Evolutionary conservation across 345 rosid genomes (phyloP), one percentile per base, ranked within the genome.

Genomic region (Sisymbrium irio): DNA sequence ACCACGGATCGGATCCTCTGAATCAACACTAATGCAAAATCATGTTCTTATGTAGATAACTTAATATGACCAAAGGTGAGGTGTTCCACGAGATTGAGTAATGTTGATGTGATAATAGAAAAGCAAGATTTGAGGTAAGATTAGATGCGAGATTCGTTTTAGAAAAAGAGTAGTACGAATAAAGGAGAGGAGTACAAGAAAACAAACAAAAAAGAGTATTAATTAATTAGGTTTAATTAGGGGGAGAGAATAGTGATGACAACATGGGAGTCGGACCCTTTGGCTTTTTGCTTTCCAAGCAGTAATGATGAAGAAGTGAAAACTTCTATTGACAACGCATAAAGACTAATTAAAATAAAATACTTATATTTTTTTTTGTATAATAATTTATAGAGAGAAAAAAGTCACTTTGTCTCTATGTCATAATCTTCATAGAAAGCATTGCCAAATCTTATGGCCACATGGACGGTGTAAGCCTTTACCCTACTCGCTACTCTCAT

Each of bases 391-490:
- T 56, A 65, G 20, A 77, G 60, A 39, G 72, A 71, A 77, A 59
- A 62, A 71, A 71, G 76, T 71, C 76, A 70, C 76, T 77, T 77
- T 77, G 80, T 77, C 80, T 77, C 80, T 64, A 77, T 77, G 76
- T 70, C 80, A 22, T 77, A 77, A 71, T 77, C 80, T 77, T 71
- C 76, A 56, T 77, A 64, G 72, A 77, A 77, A 77, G 80, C 47
- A 71, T 77, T 45, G 72, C 75, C 79, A 77, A 77, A 77, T 70
- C 76, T 71, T 71, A 59, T 67, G 76, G 67, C 76, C 80, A 77
- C 80, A 77, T 77, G 80, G 80, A 70, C 62, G 62, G 76, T 77
- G 76, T 57, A 77, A 77, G 75, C 76, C 80, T 77, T 77, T 77
- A 70, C 71, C 80, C 80, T 76, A 69, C 79, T 55, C 75, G 36